Evolutionary conservation across 306 rosid species (phyloP), one percentile per base, ranked within the genome.

Genomic region (Gynostemma pentaphyllum): DNA sequence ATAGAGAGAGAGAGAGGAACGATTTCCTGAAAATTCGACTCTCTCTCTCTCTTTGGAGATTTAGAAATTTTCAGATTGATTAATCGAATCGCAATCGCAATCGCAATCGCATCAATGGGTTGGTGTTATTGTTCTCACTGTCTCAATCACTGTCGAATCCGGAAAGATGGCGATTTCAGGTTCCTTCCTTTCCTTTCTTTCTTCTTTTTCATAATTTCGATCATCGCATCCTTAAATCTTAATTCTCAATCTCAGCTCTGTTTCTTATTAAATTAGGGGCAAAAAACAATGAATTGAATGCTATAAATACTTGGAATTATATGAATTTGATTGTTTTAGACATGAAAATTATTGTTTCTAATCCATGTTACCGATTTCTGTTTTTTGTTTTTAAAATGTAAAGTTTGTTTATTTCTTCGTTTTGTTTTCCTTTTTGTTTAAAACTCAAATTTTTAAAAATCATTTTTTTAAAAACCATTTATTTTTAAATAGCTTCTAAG

Each of bases 101-200:
- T n/a, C n/a, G n/a, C n/a, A n/a, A n/a, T n/a, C 64, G 45, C 9
- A 18, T 10, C 28, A 16, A 56, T 56, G 64, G 64, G 36, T 11
- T 56, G 64, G 64, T 56, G 64, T n/a, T n/a, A n/a, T n/a, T n/a
- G n/a, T 56, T 56, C 64, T 18, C 64, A 56, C 64, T 56, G 64
- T 34, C 64, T 56, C 64, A 10, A 5, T 11, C 9, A 2, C 21
- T 34, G 45, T 56, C 32, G 1, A 34, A 56, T 56, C 45, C 64
- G 37, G 36, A 56, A 18, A 27, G 29, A 56, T 18, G 64, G 64
- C 64, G 10, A 56, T 56, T 56, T 56, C 45, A 56, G 64, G 64
- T 56, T 16, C 45, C 42, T 56, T 34, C 16, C 15, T 29, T 53
- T 3, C 2, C 24, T 18, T 21, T 56, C 8, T 2, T 18, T 56